Base-by-base conservation (phyloP, 148 eudicot species). In the Silene latifolia region DNA sequence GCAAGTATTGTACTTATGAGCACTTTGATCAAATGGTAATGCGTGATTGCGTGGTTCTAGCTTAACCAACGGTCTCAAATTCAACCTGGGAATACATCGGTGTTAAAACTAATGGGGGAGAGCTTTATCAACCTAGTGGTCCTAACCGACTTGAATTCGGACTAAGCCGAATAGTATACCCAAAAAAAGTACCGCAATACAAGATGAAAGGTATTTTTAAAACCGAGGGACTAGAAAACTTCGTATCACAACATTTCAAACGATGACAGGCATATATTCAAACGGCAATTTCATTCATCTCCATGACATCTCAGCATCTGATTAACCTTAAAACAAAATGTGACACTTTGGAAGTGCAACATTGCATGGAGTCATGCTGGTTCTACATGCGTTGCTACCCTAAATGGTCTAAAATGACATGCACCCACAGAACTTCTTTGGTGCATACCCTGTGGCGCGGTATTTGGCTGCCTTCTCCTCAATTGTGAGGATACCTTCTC, bases 391-490 rank as follows among this genome's bases (percentile, higher is more conserved):
- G 18, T 14, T 65, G 6, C 74, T 35, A 63, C 61, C 24, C 4
- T 24, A 54, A 14, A 64, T 39, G 78, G 21, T 57, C 77, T 82
- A 76, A 57, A 69, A 64, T 63, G 78, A 74, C 77, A 83, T 7
- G 71, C 87, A 85, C 14, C 83, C 83, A 21, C 80, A 75, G 74
- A 85, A 27, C 72, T 83, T 76, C 82, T 78, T 62, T 20, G 83
- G 81, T 61, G 80, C 53, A 32, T 82, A 72, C 0, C 86, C 80
- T 0, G 80, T 77, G 51, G 82, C 81, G 13, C 80, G 85, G 63
- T 83, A 82, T 63, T 81, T 85, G 0, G 88, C 79, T 76, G 89
- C 82, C 63, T 83, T 82, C 67, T 80, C 83, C 8, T 77, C 78
- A 21, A 74, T 59, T 19, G 58, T 23, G 25, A 79, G 78, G 35